Base-by-base conservation (phyloP, 1,284 basidiomycete genomes). In the Laetiporus sulphureus region DNA sequence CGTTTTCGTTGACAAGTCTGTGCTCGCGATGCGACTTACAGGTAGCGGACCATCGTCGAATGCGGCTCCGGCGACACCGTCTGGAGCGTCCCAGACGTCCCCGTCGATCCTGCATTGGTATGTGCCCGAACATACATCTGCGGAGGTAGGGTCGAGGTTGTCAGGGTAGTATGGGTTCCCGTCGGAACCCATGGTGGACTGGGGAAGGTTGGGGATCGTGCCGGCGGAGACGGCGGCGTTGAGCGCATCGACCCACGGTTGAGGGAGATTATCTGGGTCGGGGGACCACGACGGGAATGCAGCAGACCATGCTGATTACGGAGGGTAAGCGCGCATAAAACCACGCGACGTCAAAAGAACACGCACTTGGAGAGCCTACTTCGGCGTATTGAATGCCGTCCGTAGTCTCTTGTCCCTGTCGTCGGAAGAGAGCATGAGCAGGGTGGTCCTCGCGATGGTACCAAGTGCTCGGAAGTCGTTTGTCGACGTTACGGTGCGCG, bases 11-110 rank as follows among this genome's bases (percentile, higher is more conserved):
- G 10, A 32, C 11, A 32, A 11, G 8, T 32, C 31, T 7, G 16
- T 32, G 31, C 10, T 10, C 10, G 18, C 7, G 18, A 35, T 19
- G 15, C 20, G 12, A 60, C 72, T 51, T 50, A 83, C 79, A 1
- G 67, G 63, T 22, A 72, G 67, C 0, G 90, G 90, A 4, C 90
- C 90, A 58, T 92, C 90, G 57, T 92, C 90, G 56, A 90, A 88
- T 40, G 77, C 69, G 37, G 75, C 66, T 3, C 64, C 81, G 48
- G 86, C 64, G 22, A 67, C 57, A 20, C 77, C 77, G 27, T 69
- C 55, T 2, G 85, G 86, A 3, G 77, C 82, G 50, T 89, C 76
- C 82, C 82, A 88, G 38, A 86, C 55, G 51, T 86, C 80, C 13
- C 62, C 76, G 3, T 68, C 50, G 41, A 67, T 72, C 34, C 64